Percentiles rank a stretch among this genome's conserved stretches.
phyloP scores from a whole-genome alignment of 768 basidiomycete genomes.

The Mycena polygramma region DNA sequence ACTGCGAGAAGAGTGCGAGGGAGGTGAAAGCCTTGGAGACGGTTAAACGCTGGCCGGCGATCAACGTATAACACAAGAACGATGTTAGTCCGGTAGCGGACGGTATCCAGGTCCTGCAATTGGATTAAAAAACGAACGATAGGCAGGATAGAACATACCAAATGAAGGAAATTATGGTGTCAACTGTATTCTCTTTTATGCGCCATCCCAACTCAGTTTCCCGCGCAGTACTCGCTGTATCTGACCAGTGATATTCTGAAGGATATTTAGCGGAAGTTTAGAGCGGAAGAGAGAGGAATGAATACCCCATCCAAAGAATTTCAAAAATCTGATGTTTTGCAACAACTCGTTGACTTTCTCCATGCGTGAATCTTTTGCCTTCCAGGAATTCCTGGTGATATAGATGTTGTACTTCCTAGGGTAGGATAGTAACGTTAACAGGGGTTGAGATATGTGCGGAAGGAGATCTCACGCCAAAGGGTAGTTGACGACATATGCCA shows the following conservation, averaged over 20 bases:
- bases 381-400: constrained; percentile 70
- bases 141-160: constrained; percentile 57
- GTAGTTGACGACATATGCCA: constrained; percentile 75
- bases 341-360: constrained; percentile 81
- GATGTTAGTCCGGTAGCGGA: constrained; percentile 74
- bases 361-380: constrained; percentile 78
- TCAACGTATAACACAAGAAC: constrained; percentile 76
- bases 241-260: constrained; percentile 72
- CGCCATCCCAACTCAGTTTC: constrained; percentile 77
- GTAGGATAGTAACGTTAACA: no score
- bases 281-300: constrained; percentile 30
- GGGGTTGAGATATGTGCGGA: no score
- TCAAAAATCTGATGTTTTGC: constrained; percentile 79
- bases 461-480: constrained; percentile 60
- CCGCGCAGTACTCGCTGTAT: constrained; percentile 63
- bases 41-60: constrained; percentile 75
- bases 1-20: constrained; percentile 79
- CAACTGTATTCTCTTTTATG: constrained; percentile 72
- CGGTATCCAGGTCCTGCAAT: constrained; percentile 76
- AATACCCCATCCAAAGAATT: constrained; percentile 84
- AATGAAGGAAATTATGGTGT: constrained; percentile 75
- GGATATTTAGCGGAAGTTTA: constrained; percentile 20
- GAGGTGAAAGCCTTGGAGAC: constrained; percentile 88
- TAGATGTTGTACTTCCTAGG: constrained; percentile 67
- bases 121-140: constrained; percentile 1